phyloP scores from a whole-genome alignment of 768 basidiomycete genomes.

The Leccinellum albellum region DNA sequence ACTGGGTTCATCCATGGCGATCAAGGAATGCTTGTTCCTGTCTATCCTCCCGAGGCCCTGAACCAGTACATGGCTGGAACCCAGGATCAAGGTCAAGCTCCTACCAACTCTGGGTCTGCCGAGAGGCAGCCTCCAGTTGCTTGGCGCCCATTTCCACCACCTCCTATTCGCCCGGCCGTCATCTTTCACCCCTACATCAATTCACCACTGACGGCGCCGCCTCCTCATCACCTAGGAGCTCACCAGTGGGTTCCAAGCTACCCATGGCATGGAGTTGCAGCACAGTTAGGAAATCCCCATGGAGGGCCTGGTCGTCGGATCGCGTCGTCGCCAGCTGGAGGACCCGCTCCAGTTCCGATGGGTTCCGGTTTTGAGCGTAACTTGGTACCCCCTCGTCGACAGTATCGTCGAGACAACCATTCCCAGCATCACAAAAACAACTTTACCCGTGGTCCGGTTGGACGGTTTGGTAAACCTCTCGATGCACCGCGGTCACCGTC shows the following conservation, averaged over 20 bases:
- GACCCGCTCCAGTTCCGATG: slow-evolving; percentile 10
- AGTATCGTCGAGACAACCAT: slow-evolving; percentile 31
- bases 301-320: slow-evolving; percentile 13
- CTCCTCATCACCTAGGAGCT: slow-evolving; percentile 15
- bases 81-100: slow-evolving; percentile 26
- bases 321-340: slow-evolving; percentile 13
- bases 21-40: slow-evolving; percentile 65
- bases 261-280: slow-evolving; percentile 20
- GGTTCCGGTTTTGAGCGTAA: slow-evolving; percentile 22
- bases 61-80: slow-evolving; percentile 61
- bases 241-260: slow-evolving; percentile 28
- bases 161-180: slow-evolving; percentile 31
- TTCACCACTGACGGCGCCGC: slow-evolving; percentile 17
- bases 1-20: slow-evolving; percentile 72
- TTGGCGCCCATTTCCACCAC: slow-evolving; percentile 34
- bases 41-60: slow-evolving; percentile 68
- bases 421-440: slow-evolving; percentile 27
- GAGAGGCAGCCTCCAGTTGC: slow-evolving; percentile 29
- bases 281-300: slow-evolving; percentile 16
- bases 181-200: slow-evolving; percentile 30
- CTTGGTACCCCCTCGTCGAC: slow-evolving; percentile 26
- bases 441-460: slow-evolving; percentile 15
- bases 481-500: slow-evolving; percentile 19
- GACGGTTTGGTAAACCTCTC: slow-evolving; percentile 18
- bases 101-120: slow-evolving; percentile 18